Evolutionary conservation across 352 stramenopile genomes (phyloP).

Genomic region (Phytophthora citrophthora): DNA sequence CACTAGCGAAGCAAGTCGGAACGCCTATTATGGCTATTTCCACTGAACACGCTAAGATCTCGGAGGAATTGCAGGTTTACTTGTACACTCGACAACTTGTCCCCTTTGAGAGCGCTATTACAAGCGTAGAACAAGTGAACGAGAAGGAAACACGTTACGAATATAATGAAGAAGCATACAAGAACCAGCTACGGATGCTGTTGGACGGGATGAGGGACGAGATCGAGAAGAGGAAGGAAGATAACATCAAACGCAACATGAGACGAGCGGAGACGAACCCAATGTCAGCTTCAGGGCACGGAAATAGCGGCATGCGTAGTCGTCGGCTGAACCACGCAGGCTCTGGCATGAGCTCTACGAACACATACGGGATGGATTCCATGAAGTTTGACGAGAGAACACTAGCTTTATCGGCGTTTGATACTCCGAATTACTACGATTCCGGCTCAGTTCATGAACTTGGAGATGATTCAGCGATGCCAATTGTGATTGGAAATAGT

Average conservation of each 20-base stretch:
- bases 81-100: conserved; percentile 86
- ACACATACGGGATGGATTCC: conserved; percentile 41
- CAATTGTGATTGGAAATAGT: conserved; percentile 32
- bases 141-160: conserved; percentile 56
- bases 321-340: conserved; percentile 30
- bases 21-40: conserved; percentile 84
- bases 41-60: conserved; percentile 71
- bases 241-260: conserved; percentile 65
- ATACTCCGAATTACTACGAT: conserved; percentile 41
- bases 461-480: conserved; percentile 24
- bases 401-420: conserved; percentile 34
- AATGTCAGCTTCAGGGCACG: conserved; percentile 23
- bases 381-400: conserved; percentile 58
- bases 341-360: conserved; percentile 37
- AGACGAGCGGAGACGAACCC: conserved; percentile 45
- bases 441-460: conserved; percentile 36
- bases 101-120: conserved; percentile 77
- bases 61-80: conserved; percentile 87
- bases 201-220: conserved; percentile 82
- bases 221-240: conserved; percentile 83
- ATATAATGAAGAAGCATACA: conserved; percentile 77
- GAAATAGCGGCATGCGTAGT: conserved; percentile 13
- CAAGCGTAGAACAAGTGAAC: conserved; percentile 47
- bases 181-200: conserved; percentile 70
- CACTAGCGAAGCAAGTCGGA: conserved; percentile 80